Base-by-base conservation (phyloP, 2,329 filamentous ascomycete species). In the Colletotrichum somersetense region DNA sequence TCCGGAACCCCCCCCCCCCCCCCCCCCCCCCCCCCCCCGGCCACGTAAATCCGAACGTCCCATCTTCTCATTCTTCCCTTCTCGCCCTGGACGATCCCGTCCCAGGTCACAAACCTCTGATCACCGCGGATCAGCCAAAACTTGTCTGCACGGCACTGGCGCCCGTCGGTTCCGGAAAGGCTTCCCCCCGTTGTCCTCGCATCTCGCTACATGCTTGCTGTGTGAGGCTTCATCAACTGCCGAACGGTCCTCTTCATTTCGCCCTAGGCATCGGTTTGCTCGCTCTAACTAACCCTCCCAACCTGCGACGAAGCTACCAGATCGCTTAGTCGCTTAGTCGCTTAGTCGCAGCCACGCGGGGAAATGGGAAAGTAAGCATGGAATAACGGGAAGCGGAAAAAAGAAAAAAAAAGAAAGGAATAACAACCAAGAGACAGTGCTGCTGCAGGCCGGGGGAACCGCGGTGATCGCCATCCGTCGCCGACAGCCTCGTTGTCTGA, bases 71-170 rank as follows among this genome's bases (percentile, higher is more conserved):
- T 18, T 12, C 18, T 10, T 18, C 44, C 38, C 52, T 65, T 40
- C 52, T 23, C 38, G 35, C 65, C 69, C 65, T 66, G 59, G 69
- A 56, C 65, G 69, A 69, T 69, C 65, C 67, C 38, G 8, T n/a
- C 44, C 44, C 44, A 69, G 53, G 62, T 68, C 58, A 59, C 46
- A 58, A 20, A 18, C 18, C 42, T 40, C 18, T 68, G 69, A 72
- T 72, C 69, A 64, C 59, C 69, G 48, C 68, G 53, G 53, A 68
- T 72, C 53, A 50, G 55, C 69, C 46, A 26, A 26, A n/a, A 14
- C 44, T 30, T n/a, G n/a, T 58, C 10, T 38, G 35, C 44, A 58
- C 42, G 44, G 68, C 64, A 64, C 42, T 18, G 42, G 58, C 59
- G 66, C 18, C 42, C 66, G 66, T 65, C 18, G 7, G 23, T 33